Evolutionary conservation across 2,329 filamentous ascomycete genomes (phyloP).

Genomic region (Aspergillus texensis): DNA sequence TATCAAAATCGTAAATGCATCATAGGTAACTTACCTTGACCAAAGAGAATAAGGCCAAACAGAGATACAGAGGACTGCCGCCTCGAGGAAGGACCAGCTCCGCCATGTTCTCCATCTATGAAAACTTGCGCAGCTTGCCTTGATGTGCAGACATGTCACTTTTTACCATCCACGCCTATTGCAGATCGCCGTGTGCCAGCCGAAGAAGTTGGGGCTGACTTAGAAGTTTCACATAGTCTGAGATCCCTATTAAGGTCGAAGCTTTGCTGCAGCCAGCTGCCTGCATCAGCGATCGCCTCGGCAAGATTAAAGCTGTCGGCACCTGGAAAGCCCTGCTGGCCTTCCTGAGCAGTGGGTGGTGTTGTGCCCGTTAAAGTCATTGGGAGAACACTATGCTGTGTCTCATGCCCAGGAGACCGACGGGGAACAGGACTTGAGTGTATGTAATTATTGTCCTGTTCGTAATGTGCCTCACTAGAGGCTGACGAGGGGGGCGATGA

Average conservation of each 20-base stretch:
- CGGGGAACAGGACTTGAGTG: constrained; percentile 11
- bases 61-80: background rate
- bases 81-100: background rate
- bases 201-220: constrained; percentile 16
- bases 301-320: constrained; percentile 45
- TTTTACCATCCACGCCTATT: constrained; percentile 20
- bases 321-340: constrained; percentile 33
- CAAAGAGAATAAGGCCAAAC: background rate
- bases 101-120: background rate
- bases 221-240: constrained; percentile 19
- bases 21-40: background rate
- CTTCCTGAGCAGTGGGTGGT: constrained; percentile 36
- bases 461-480: background rate
- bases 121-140: too few species aligned
- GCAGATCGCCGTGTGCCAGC: constrained; percentile 9
- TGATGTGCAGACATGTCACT: background rate
- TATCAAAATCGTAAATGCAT: constrained; percentile 8
- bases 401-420: constrained; percentile 9
- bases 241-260: constrained; percentile 45
- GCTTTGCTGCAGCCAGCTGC: constrained; percentile 48
- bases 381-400: constrained; percentile 26
- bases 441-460: background rate
- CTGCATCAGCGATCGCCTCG: constrained; percentile 49
- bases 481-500: constrained; percentile 9
- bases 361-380: constrained; percentile 39